phyloP scores from a whole-genome alignment of 2,329 filamentous ascomycete genomes.

The Annulohypoxylon truncatum region DNA sequence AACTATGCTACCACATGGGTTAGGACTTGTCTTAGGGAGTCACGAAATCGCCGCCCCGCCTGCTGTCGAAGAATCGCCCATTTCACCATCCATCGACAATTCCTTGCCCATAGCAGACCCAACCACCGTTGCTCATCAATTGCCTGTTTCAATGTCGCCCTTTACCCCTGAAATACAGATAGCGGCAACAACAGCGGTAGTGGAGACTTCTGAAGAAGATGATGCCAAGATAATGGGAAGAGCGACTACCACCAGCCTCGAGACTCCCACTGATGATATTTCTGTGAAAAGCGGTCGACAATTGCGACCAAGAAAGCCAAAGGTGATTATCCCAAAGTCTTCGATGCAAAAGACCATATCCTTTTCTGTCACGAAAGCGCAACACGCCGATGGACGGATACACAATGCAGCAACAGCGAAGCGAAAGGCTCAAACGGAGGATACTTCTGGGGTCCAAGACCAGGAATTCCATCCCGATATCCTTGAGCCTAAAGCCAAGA shows the following conservation, averaged over 20 bases:
- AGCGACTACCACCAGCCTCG: background rate
- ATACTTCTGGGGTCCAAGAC: background rate
- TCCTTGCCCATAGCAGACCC: background rate
- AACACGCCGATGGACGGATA: background rate
- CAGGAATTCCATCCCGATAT: background rate
- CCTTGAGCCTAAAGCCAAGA: constrained; percentile 24
- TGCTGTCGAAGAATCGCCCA: background rate
- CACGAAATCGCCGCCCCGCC: background rate
- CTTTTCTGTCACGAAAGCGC: background rate
- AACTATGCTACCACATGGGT: constrained; percentile 44
- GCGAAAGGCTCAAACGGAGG: constrained; percentile 10
- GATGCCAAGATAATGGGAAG: background rate
- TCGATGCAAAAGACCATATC: background rate
- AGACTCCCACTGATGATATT: background rate
- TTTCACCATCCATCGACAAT: background rate
- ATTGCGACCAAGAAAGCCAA: constrained; percentile 20
- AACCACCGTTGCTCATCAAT: background rate
- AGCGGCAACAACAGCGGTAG: background rate
- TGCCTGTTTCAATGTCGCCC: background rate
- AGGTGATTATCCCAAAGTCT: background rate
- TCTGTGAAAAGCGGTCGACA: background rate
- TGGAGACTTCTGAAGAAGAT: background rate
- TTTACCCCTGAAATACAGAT: background rate
- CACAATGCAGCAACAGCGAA: constrained; percentile 1
- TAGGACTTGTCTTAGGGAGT: constrained; percentile 32